Percentiles rank a stretch among this genome's conserved stretches.
phyloP scores from a whole-genome alignment of 1,284 basidiomycete species.

The Porodaedalea pini region DNA sequence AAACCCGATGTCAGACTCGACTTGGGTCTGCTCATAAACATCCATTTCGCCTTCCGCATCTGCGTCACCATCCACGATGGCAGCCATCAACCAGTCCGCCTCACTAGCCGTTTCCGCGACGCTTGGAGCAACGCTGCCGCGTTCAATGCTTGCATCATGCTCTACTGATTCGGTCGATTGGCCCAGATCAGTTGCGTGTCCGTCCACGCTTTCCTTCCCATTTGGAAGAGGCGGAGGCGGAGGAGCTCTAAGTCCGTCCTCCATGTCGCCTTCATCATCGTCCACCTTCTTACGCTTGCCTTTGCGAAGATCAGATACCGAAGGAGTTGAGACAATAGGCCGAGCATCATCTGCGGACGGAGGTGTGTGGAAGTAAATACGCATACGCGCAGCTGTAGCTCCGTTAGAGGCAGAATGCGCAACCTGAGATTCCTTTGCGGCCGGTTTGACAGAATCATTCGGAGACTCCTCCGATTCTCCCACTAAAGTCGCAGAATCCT shows the following conservation, averaged over 20 bases:
- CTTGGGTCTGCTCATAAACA: constrained; percentile 37
- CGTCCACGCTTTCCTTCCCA: constrained; percentile 22
- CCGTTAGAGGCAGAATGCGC: constrained; percentile 10
- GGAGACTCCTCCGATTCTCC: neutral
- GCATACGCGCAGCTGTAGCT: constrained; percentile 70
- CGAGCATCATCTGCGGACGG: constrained; percentile 73
- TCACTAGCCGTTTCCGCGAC: constrained; percentile 56
- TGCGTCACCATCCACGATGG: constrained; percentile 54
- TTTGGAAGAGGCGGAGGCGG: constrained; percentile 49
- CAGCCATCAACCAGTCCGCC: constrained; percentile 81
- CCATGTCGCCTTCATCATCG: constrained; percentile 74
- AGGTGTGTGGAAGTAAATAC: constrained; percentile 85
- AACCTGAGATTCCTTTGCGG: neutral
- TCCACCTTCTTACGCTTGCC: constrained; percentile 81
- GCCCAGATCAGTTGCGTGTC: neutral
- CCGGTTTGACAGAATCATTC: neutral
- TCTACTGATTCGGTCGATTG: constrained; percentile 23
- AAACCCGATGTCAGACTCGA: constrained; percentile 32
- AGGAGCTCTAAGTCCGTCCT: constrained; percentile 62
- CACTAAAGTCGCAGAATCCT: neutral
- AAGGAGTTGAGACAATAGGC: constrained; percentile 55
- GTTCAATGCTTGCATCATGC: constrained; percentile 41
- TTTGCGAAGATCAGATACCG: constrained; percentile 60
- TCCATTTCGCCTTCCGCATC: constrained; percentile 40
- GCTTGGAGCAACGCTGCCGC: constrained; percentile 63